A percentile compares a stretch with the other conserved stretches of the same genome.
Conservation (phyloP, 768 basidiomycete species). For the Lactifluus piperatus region DNA sequence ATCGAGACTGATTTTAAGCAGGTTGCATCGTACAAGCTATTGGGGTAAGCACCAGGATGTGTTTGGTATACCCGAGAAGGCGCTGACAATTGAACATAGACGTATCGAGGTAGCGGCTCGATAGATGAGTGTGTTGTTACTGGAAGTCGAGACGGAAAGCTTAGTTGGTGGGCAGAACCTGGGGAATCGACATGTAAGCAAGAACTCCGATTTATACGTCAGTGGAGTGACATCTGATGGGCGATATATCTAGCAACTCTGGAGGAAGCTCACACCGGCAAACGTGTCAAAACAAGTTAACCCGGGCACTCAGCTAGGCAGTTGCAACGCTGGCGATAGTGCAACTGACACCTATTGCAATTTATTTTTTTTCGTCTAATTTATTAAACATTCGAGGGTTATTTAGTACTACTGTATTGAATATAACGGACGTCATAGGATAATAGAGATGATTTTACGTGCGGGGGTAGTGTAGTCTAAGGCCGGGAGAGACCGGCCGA, state of each 20-base stretch:
- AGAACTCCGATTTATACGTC: neutral
- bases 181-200: conserved; percentile 7
- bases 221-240: neutral
- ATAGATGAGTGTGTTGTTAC: conserved; percentile 13
- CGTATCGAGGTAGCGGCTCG: neutral
- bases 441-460: neutral
- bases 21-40: conserved; percentile 16
- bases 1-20: neutral
- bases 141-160: conserved; percentile 18
- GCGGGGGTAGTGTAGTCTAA: too few species aligned
- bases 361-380: conserved; percentile 6
- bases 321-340: conserved; percentile 1
- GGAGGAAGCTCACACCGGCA: conserved; percentile 6
- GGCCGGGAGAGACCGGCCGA: conserved; percentile 15
- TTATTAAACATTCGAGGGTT: conserved; percentile 4
- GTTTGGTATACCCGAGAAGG: neutral
- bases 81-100: neutral
- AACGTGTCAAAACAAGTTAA: conserved; percentile 16
- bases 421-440: conserved; percentile 1
- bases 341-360: neutral
- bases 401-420: conserved; percentile 2
- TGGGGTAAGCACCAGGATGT: conserved; percentile 1
- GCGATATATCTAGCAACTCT: neutral
- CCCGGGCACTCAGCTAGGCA: neutral
- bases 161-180: conserved; percentile 19